Evolutionary conservation across 768 basidiomycete genomes (phyloP), one percentile per base, ranked within the genome.

Genomic region (Amanita polypyramis): DNA sequence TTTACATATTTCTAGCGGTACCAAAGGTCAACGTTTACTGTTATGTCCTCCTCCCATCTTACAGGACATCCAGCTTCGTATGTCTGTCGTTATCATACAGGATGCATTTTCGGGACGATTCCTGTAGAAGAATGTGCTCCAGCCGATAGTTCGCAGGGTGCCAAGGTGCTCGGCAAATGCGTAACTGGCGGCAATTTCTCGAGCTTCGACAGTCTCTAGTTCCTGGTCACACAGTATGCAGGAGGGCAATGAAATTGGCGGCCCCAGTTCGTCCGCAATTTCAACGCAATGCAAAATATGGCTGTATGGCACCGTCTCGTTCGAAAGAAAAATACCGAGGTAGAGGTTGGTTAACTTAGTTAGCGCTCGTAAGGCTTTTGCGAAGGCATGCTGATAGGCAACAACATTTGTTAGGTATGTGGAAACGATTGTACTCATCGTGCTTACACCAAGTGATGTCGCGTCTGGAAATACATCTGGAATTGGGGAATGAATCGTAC

Each of bases 251-350:
- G 17, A 19, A 8, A 9, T 14, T 33, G 30, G 43, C 15, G 30
- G 43, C 25, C 8, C 23, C 25, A 14, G 12, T 32, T 30, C 30
- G 5, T 9, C 43, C 41, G 12, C 21, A 23, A 19, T 5, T 11
- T 39, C 15, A 10, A 2, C 2, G 25, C 25, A 43, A 49, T 80
- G 78, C 35, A 56, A 58, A 43, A 66, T 15, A 27, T 27, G 25
- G 3, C 25, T 27, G 7, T 27, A 27, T 27, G 82, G 58, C 48
- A 80, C 60, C 34, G 63, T 62, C 21, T 74, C 70, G 44, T 74
- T 68, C 0, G 82, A 84, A 15, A 85, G 73, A 56, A 77, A 79
- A 40, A 85, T 64, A 0, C 83, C 83, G 17, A 85, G 63, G 53
- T 75, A 74, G 12, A 85, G 67, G 49, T 72, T 60, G 12, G 64